A percentile compares a stretch with the other conserved stretches of the same genome.
Conservation (phyloP, 2,329 filamentous ascomycete species). For the Neofusicoccum umdonicola region DNA sequence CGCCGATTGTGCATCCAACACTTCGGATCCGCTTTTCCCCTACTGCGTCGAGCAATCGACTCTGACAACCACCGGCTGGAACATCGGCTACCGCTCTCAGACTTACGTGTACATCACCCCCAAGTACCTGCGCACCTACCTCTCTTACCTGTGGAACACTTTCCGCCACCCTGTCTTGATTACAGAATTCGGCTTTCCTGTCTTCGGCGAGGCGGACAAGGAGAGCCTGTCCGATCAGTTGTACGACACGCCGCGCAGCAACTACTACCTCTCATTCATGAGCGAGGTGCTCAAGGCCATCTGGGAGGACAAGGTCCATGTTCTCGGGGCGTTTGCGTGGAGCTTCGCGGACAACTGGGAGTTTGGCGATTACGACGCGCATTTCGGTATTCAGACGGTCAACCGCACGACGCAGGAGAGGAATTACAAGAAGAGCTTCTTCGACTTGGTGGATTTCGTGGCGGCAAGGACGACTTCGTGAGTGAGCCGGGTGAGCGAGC, state of each 20-base stretch:
- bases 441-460: slow-evolving; percentile 52
- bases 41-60: slow-evolving; percentile 40
- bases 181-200: slow-evolving; percentile 38
- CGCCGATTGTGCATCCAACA: slow-evolving; percentile 36
- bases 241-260: slow-evolving; percentile 29
- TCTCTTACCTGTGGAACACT: slow-evolving; percentile 60
- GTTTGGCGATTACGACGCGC: slow-evolving; percentile 49
- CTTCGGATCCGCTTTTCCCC: slow-evolving; percentile 33
- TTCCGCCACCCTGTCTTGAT: slow-evolving; percentile 47
- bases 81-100: slow-evolving; percentile 57
- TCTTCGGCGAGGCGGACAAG: slow-evolving; percentile 33
- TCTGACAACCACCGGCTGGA: slow-evolving; percentile 51
- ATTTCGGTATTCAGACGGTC: slow-evolving; percentile 56
- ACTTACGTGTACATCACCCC: slow-evolving; percentile 60
- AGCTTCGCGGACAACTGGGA: slow-evolving; percentile 40
- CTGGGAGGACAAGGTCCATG: slow-evolving; percentile 42
- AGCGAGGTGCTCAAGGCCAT: slow-evolving; percentile 34
- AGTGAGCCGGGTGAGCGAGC: not conserved
- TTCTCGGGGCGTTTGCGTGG: slow-evolving; percentile 37
- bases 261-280: slow-evolving; percentile 36
- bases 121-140: slow-evolving; percentile 54
- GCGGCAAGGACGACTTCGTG: slow-evolving; percentile 23
- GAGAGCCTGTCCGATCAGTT: slow-evolving; percentile 29
- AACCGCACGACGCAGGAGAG: slow-evolving; percentile 37
- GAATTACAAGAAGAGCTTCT: slow-evolving; percentile 39